A percentile compares a stretch with the other conserved stretches of the same genome.
Conservation (phyloP, 371 early-diverging fungal genomes). For the Capillidium rhysosporum region DNA sequence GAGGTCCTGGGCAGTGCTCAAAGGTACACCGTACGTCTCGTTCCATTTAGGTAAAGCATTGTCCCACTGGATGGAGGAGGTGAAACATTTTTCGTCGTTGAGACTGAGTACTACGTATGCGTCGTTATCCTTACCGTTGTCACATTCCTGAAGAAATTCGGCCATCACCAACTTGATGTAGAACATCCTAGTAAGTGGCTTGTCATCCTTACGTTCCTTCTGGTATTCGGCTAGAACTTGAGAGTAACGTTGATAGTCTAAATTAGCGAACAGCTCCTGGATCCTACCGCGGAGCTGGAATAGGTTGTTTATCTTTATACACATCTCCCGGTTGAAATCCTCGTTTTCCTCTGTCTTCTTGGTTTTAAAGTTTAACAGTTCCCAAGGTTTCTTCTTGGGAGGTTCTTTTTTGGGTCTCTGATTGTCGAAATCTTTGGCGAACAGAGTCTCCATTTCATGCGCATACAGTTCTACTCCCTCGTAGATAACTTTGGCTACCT, state of each 20-base stretch:
- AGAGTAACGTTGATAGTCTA: slow-evolving; percentile 16
- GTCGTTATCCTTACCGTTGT: slow-evolving; percentile 34
- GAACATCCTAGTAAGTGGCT: slow-evolving; percentile 18
- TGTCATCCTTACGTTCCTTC: slow-evolving; percentile 13
- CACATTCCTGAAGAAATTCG: slow-evolving; percentile 22
- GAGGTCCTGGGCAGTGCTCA: slow-evolving; percentile 32
- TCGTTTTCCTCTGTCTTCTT: background rate
- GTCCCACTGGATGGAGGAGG: slow-evolving; percentile 41
- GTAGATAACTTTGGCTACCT: slow-evolving; percentile 34
- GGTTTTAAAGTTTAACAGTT: background rate
- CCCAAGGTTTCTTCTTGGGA: background rate
- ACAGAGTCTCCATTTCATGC: background rate
- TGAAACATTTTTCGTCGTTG: slow-evolving; percentile 27
- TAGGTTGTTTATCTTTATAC: slow-evolving; percentile 21
- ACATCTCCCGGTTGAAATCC: slow-evolving; percentile 16
- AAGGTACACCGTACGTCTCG: slow-evolving; percentile 59
- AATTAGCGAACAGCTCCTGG: background rate
- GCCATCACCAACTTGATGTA: slow-evolving; percentile 35
- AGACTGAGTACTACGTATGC: slow-evolving; percentile 54
- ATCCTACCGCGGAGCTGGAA: background rate
- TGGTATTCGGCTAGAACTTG: slow-evolving; percentile 13
- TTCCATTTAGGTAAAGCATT: slow-evolving; percentile 80
- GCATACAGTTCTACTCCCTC: slow-evolving; percentile 1
- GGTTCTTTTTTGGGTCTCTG: too few species aligned
- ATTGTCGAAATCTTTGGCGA: background rate